These are phyloP conservation scores for Juncus inflexus DNA, from an alignment of 176 grass and related monocot genomes.

Conservation along the genomic window DNA sequence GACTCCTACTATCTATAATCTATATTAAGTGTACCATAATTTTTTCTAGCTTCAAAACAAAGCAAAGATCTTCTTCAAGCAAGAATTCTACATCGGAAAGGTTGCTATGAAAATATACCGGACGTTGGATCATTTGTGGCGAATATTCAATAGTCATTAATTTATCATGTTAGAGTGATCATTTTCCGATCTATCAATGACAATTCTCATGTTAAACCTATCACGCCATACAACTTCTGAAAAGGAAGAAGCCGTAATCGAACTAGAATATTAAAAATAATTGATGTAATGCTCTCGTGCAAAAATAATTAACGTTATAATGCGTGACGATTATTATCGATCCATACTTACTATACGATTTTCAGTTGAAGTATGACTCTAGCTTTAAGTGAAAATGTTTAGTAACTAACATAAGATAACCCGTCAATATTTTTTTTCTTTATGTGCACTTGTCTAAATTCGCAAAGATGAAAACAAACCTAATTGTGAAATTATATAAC, in stretches of 20 bases:
- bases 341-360: too few species aligned
- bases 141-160: too few species aligned
- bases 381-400: neutral
- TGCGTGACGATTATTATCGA: too few species aligned
- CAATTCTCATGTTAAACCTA: too few species aligned
- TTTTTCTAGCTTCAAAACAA: conserved; percentile 23
- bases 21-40: conserved; percentile 7
- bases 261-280: too few species aligned
- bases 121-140: neutral
- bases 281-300: too few species aligned
- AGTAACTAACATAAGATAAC: neutral
- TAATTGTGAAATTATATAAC: neutral
- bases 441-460: neutral
- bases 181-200: too few species aligned
- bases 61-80: conserved; percentile 23
- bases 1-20: conserved; percentile 7
- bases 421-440: neutral
- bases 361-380: too few species aligned
- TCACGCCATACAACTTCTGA: too few species aligned
- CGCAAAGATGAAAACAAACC: neutral
- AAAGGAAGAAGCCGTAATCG: too few species aligned
- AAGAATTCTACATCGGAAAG: neutral
- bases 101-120: neutral
- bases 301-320: too few species aligned
- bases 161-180: too few species aligned